Conservation (phyloP, 2,329 filamentous ascomycete genomes). For the Trichothecium roseum region DNA sequence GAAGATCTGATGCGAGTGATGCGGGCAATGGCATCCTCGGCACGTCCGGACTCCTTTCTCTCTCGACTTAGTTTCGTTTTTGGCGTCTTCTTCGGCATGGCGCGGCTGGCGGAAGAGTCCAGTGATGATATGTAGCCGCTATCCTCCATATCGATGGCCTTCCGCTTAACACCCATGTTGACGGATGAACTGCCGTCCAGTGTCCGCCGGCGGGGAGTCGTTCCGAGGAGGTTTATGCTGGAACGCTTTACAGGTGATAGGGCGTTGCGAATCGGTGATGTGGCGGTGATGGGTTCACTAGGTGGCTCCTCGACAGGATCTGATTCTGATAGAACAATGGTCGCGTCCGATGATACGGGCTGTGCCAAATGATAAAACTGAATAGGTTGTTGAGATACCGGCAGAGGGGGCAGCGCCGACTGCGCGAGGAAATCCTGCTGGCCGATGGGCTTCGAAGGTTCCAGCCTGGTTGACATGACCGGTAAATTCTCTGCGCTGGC, state of each 20-base stretch:
- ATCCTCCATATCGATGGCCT: slow-evolving; percentile 68
- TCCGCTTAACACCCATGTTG: slow-evolving; percentile 37
- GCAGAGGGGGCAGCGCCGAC: slow-evolving; percentile 26
- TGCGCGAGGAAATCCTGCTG: neutral
- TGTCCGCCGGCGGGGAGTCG: no score
- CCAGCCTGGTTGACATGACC: slow-evolving; percentile 46
- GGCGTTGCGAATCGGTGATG: slow-evolving; percentile 88
- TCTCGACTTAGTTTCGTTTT: slow-evolving; percentile 71
- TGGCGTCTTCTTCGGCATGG: slow-evolving; percentile 46
- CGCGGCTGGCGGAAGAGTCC: slow-evolving; percentile 77
- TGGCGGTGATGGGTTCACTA: slow-evolving; percentile 26
- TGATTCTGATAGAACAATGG: slow-evolving; percentile 64
- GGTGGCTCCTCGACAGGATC: slow-evolving; percentile 43
- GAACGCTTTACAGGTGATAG: slow-evolving; percentile 51
- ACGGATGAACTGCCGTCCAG: slow-evolving; percentile 32
- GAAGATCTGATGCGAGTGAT: slow-evolving; percentile 84
- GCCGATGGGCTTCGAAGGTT: slow-evolving; percentile 37
- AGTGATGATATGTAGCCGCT: slow-evolving; percentile 96
- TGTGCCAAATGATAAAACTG: slow-evolving; percentile 16
- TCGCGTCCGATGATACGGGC: slow-evolving; percentile 58
- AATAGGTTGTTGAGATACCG: slow-evolving; percentile 13
- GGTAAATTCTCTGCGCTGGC: slow-evolving; percentile 47
- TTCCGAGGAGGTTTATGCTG: no score
- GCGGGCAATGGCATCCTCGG: slow-evolving; percentile 90
- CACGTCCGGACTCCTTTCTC: slow-evolving; percentile 53